Evolutionary conservation across 75 land plant species (phyloP).

Genomic region (Pinus taeda): DNA sequence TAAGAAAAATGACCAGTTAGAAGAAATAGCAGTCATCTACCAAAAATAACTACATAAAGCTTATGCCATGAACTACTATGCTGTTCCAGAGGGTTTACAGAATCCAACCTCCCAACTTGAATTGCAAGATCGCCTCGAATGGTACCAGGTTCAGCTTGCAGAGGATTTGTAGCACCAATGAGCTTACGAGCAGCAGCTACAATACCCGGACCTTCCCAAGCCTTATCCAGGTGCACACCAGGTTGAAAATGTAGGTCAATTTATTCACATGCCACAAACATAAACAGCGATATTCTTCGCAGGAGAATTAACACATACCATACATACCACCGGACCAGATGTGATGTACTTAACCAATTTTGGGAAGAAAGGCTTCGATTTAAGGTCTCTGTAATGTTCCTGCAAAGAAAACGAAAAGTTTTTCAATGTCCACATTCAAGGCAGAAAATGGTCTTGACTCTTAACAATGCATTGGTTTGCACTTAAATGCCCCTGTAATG

Average conservation of each 20-base stretch:
- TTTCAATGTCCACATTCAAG: neutral
- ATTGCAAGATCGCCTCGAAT: conserved; percentile 97
- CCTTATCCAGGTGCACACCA: conserved; percentile 35
- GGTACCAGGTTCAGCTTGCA: conserved; percentile 97
- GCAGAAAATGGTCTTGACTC: neutral
- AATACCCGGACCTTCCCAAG: conserved; percentile 98
- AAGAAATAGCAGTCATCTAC: conserved; percentile 6
- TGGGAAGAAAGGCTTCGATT: conserved; percentile 73
- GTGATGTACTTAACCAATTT: conserved; percentile 82
- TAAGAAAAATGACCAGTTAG: neutral
- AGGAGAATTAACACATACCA: conserved; percentile 51
- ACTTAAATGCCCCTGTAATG: conserved; percentile 81
- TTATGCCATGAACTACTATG: neutral
- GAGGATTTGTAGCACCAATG: conserved; percentile 94
- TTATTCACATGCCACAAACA: neutral
- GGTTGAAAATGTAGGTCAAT: neutral
- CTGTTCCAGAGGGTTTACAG: neutral
- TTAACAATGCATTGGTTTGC: conserved; percentile 27
- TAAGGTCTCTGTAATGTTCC: conserved; percentile 96
- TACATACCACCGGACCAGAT: conserved; percentile 99
- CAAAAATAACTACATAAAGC: neutral
- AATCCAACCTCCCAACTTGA: conserved; percentile 81
- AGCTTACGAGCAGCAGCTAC: conserved; percentile 96
- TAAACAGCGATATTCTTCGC: neutral
- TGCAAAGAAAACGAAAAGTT: conserved; percentile 22